These are phyloP conservation scores for Amniculicola lignicola DNA, from an alignment of 495 filamentous ascomycete genomes.

Conservation along the genomic window DNA sequence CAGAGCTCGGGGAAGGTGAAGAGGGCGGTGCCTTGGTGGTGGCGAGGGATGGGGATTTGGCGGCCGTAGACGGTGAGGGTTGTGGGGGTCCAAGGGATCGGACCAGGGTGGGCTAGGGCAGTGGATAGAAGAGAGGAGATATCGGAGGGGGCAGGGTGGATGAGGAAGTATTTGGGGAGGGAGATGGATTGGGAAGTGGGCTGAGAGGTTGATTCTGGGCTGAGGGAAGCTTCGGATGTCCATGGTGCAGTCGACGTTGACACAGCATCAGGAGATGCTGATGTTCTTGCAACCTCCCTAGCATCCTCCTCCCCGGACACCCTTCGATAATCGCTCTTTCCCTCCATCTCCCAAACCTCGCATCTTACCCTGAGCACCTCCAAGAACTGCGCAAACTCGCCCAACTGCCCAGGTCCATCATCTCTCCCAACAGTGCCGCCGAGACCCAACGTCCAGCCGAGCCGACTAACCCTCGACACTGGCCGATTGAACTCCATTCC, in stretches of 20 bases:
- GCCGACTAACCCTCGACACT: conserved; percentile 46
- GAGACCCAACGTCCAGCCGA: conserved; percentile 47
- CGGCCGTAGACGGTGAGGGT: conserved; percentile 60
- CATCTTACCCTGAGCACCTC: conserved; percentile 65
- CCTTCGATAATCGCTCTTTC: conserved; percentile 62
- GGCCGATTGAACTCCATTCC: conserved; percentile 58
- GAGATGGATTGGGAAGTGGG: neutral
- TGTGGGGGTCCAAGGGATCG: conserved; percentile 48
- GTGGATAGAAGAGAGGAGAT: neutral
- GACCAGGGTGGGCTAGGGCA: neutral
- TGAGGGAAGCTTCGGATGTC: neutral
- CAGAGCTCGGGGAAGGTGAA: conserved; percentile 64
- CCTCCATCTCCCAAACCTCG: conserved; percentile 71
- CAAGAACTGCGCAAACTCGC: conserved; percentile 65
- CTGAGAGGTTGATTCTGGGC: neutral
- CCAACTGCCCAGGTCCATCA: conserved; percentile 49
- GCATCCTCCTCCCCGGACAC: conserved; percentile 26
- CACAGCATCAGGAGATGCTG: neutral
- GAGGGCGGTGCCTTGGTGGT: conserved; percentile 47
- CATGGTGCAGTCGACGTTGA: too few relatives aligned
- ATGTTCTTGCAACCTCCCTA: neutral
- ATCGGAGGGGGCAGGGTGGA: conserved; percentile 9
- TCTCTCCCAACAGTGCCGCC: conserved; percentile 39
- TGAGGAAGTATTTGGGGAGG: conserved; percentile 30
- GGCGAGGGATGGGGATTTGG: conserved; percentile 50